Evolutionary conservation across 129 eudicot species (phyloP), one percentile per base, ranked within the genome.

Genomic region (Tanacetum coccineum): DNA sequence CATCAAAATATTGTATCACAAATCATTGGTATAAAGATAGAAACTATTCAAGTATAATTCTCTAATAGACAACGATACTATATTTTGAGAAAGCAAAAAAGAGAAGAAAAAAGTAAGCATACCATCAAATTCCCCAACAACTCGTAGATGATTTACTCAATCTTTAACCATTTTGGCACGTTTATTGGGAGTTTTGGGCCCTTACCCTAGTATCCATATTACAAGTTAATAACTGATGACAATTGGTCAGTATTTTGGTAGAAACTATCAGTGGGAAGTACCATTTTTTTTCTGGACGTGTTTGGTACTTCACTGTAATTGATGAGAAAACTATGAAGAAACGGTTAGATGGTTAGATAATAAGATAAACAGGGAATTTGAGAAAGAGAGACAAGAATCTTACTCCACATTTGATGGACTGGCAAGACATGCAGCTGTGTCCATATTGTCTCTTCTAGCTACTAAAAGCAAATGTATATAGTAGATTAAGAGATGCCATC

Each of bases 121-220:
- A 80, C 84, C 84, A 72, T 79, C 70, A 56, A 83, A 79, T 20
- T 83, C 52, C 22, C 87, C 87, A 57, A 76, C 6, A 46, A 62
- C 80, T 73, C 79, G 82, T 39, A 79, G 60, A 53, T 63, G 63
- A 70, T 83, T 83, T 60, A 83, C 81, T 68, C 87, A 84, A 76
- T 76, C 69, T 20, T 76, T 79, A 53, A 83, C 51, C 81, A 79
- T 64, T 79, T 70, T 36, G 68, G 80, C 69, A 83, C 73, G 47
- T 79, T 46, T 39, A 79, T 72, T 56, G 87, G 87, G 25, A 76
- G 77, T 13, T 71, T 84, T n/a, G 79, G 81, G 39, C 70, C 77
- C 59, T 47, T 60, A 17, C 59, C 74, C 84, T 80, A 62, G 59
- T 64, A 55, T 45, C 48, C 47, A 77, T 62, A 58, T 46, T 21